Percentiles rank a stretch among this genome's conserved stretches.
Evolutionary conservation across 805 yeast species (phyloP).

Genomic region (Metschnikowia santaceciliae): DNA sequence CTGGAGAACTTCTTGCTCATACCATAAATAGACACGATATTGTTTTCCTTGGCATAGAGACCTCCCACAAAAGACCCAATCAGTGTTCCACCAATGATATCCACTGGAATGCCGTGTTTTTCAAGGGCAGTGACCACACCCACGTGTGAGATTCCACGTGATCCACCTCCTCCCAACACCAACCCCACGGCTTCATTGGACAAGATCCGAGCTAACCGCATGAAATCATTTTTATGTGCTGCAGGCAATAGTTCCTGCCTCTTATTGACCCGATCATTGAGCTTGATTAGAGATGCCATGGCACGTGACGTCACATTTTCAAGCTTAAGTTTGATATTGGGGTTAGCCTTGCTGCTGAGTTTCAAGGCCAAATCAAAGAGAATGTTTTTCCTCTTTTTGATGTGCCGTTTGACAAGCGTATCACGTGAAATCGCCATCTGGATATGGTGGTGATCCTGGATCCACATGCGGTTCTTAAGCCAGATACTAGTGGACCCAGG

Average conservation of each 20-base stretch:
- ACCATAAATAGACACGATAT: slow-evolving; percentile 86
- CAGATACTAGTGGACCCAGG: slow-evolving; percentile 85
- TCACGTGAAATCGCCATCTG: slow-evolving; percentile 51
- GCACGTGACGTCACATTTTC: slow-evolving; percentile 32
- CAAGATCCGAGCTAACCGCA: slow-evolving; percentile 81
- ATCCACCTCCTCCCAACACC: slow-evolving; percentile 97
- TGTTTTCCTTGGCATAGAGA: slow-evolving; percentile 86
- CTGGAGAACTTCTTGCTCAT: slow-evolving; percentile 82
- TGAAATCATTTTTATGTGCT: slow-evolving; percentile 60
- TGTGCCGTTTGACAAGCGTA: slow-evolving; percentile 12
- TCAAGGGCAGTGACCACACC: slow-evolving; percentile 91
- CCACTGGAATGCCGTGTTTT: slow-evolving; percentile 90
- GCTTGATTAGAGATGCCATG: slow-evolving; percentile 24
- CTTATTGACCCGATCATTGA: slow-evolving; percentile 20
- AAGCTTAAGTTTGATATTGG: slow-evolving; percentile 28
- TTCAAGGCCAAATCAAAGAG: slow-evolving; percentile 36
- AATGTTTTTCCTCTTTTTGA: slow-evolving; percentile 21
- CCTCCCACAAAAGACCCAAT: slow-evolving; percentile 97
- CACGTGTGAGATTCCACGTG: slow-evolving; percentile 87
- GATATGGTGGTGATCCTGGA: slow-evolving; percentile 88
- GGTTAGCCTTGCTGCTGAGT: slow-evolving; percentile 30
- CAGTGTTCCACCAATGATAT: slow-evolving; percentile 92
- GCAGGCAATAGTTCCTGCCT: slow-evolving; percentile 16
- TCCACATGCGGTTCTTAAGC: slow-evolving; percentile 86
- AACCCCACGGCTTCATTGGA: slow-evolving; percentile 93